Percentiles rank a stretch among this genome's conserved stretches.
phyloP scores from a whole-genome alignment of 345 rosid genomes.

The Populus pruinosa region DNA sequence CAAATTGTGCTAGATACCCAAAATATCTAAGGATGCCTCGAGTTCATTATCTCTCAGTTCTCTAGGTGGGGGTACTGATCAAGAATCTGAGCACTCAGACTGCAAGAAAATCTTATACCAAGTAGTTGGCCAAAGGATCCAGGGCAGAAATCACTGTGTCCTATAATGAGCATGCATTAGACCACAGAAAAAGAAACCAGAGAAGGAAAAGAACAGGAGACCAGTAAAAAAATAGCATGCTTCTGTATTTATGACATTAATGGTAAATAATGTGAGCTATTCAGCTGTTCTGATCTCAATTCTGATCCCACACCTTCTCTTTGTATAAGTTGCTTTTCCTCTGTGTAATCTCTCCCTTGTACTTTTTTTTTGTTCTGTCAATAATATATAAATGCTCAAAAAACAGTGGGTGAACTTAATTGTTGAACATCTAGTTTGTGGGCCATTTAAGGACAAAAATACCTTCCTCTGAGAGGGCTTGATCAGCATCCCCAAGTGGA shows the following conservation, averaged over 20 bases:
- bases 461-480: not conserved
- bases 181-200: not conserved
- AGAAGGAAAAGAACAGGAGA: not conserved
- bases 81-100: not conserved
- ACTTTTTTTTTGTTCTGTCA: not conserved
- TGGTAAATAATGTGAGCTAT: not conserved
- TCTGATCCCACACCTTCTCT: not conserved
- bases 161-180: not conserved
- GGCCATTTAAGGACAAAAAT: not conserved
- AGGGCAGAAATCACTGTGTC: not conserved
- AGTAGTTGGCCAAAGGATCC: not conserved
- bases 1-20: not conserved
- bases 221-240: not conserved
- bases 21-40: not conserved
- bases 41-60: not conserved
- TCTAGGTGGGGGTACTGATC: not conserved
- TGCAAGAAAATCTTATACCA: conserved; percentile 6
- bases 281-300: not conserved
- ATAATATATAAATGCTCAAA: not conserved
- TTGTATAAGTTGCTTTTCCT: not conserved
- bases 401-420: not conserved
- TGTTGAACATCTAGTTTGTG: not conserved
- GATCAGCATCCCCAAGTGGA: not conserved
- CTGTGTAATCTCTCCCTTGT: not conserved
- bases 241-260: not conserved